phyloP scores from a whole-genome alignment of 371 early-diverging fungal species.

The Chytridium lagenaria region DNA sequence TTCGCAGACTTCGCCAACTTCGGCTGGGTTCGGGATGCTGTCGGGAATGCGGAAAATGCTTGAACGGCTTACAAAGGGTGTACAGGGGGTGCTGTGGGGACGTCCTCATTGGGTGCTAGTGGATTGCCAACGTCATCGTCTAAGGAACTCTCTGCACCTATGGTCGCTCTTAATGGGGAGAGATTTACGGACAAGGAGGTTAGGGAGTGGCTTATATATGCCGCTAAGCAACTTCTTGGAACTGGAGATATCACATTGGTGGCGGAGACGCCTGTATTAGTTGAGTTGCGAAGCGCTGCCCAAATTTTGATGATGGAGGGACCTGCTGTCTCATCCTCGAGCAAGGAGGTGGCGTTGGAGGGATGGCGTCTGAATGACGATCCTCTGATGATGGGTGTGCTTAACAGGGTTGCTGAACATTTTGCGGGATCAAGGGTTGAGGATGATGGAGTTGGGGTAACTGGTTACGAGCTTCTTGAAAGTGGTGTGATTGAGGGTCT shows the following conservation, averaged over 20 bases:
- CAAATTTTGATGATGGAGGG: not conserved
- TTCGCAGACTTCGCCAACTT: not conserved
- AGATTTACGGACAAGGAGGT: slow-evolving; percentile 22
- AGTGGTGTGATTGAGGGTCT: slow-evolving; percentile 74
- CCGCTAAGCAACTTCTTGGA: slow-evolving; percentile 10
- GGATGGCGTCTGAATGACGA: not conserved
- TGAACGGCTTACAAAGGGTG: slow-evolving; percentile 25
- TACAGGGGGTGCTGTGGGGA: slow-evolving; percentile 1
- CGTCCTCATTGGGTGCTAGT: not conserved
- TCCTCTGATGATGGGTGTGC: slow-evolving; percentile 22
- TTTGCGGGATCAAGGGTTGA: slow-evolving; percentile 33
- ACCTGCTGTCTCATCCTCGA: not conserved
- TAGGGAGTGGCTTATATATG: slow-evolving; percentile 22
- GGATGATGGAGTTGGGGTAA: slow-evolving; percentile 53
- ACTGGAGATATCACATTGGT: not conserved
- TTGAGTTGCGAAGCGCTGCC: not conserved
- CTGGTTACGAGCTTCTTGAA: slow-evolving; percentile 81
- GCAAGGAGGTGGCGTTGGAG: not conserved
- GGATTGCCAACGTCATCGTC: not conserved
- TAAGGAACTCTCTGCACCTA: not conserved
- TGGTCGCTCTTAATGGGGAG: slow-evolving; percentile 34
- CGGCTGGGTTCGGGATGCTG: not conserved
- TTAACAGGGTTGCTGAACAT: slow-evolving; percentile 42
- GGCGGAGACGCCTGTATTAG: not conserved
- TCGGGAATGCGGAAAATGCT: slow-evolving; percentile 29